These are phyloP conservation scores for Populus pruinosa DNA, from an alignment of 345 rosid species.

Conservation along the genomic window DNA sequence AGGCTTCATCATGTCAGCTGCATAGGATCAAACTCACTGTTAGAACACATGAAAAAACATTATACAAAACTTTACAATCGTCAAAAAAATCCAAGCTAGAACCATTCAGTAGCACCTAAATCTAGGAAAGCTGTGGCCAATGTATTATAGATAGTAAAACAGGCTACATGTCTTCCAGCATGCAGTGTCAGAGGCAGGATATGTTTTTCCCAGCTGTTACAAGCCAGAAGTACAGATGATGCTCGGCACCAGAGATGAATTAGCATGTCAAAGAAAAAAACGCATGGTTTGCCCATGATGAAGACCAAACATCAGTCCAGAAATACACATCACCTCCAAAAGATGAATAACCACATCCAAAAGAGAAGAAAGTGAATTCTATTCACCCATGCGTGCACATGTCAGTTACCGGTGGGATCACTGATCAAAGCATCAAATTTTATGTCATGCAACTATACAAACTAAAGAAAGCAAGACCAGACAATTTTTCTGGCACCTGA, in stretches of 20 bases:
- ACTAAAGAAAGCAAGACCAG: neutral
- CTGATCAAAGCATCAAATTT: neutral
- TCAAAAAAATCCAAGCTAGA: neutral
- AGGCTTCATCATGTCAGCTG: constrained; percentile 70
- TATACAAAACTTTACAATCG: neutral
- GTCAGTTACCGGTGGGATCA: neutral
- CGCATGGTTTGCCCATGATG: too few species aligned
- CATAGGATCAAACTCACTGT: neutral
- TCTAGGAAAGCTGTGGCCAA: neutral
- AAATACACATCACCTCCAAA: neutral
- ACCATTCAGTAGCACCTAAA: neutral
- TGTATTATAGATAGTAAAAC: neutral
- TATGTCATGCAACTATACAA: neutral
- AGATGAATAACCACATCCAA: neutral
- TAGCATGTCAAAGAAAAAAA: too few species aligned
- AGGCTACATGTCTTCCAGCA: neutral
- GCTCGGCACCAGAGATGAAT: neutral
- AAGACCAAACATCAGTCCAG: neutral
- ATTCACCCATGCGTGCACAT: neutral
- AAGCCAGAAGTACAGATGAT: neutral
- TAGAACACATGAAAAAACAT: neutral
- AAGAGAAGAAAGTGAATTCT: neutral
- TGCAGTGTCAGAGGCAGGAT: neutral
- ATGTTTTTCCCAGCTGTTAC: neutral
- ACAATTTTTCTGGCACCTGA: neutral